Evolutionary conservation across 1,284 basidiomycete genomes (phyloP).

Genomic region (Rhodotorula glutinis): DNA sequence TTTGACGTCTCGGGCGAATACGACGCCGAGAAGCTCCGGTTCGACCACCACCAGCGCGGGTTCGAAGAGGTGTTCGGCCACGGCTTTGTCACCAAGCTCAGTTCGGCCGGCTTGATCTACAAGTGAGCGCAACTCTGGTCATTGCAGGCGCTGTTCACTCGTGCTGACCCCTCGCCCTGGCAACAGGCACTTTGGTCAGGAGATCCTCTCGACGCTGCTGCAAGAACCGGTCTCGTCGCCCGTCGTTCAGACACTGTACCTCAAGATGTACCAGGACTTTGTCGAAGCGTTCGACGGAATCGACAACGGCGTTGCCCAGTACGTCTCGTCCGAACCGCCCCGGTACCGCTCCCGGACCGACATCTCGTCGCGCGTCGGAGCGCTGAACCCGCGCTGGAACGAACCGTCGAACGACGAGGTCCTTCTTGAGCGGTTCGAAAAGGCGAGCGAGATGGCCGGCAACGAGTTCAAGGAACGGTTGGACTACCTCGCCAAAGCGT

Average conservation of each 20-base stretch:
- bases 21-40: slow-evolving; percentile 63
- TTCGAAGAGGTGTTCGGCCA: slow-evolving; percentile 86
- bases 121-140: slow-evolving; percentile 57
- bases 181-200: slow-evolving; percentile 83
- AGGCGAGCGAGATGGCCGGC: slow-evolving; percentile 79
- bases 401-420: slow-evolving; percentile 61
- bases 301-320: slow-evolving; percentile 82
- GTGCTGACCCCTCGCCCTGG: no score
- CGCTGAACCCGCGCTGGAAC: slow-evolving; percentile 89
- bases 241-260: slow-evolving; percentile 71
- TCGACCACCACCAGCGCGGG: slow-evolving; percentile 95
- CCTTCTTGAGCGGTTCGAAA: slow-evolving; percentile 75
- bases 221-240: slow-evolving; percentile 58
- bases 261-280: slow-evolving; percentile 72
- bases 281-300: slow-evolving; percentile 77
- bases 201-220: slow-evolving; percentile 71
- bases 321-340: slow-evolving; percentile 45
- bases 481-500: slow-evolving; percentile 78
- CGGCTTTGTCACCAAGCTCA: slow-evolving; percentile 76
- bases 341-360: slow-evolving; percentile 75
- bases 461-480: slow-evolving; percentile 79
- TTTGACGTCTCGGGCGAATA: slow-evolving; percentile 96
- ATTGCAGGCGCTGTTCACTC: background rate
- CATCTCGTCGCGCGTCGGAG: slow-evolving; percentile 70
- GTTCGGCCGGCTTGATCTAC: slow-evolving; percentile 89